Conservation (phyloP, 495 filamentous ascomycete species). For the Lasiosphaeris hirsuta region DNA sequence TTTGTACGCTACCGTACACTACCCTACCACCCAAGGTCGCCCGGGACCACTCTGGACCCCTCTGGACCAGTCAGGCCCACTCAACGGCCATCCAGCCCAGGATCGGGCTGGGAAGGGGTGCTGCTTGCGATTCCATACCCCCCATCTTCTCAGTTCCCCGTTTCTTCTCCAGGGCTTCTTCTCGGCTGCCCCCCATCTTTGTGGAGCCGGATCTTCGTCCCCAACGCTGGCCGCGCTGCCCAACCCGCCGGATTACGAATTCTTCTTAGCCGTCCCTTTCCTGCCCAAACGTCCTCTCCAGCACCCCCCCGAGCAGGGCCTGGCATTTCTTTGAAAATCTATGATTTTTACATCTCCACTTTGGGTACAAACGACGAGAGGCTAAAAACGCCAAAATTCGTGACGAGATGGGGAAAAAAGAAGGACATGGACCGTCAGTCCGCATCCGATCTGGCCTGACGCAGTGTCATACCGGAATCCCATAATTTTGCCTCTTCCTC, state of each 20-base stretch:
- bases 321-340: not conserved
- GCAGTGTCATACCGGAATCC: not conserved
- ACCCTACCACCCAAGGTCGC: not conserved
- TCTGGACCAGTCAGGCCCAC: too few species aligned
- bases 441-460: not conserved
- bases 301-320: not conserved
- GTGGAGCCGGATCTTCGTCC: not conserved
- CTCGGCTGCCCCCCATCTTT: not conserved
- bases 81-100: too few species aligned
- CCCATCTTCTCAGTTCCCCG: not conserved
- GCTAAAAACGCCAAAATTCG: not conserved
- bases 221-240: slow-evolving; percentile 1
- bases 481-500: not conserved
- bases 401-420: not conserved
- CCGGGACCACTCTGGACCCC: too few species aligned
- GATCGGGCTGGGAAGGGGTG: too few species aligned
- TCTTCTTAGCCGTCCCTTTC: not conserved
- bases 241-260: slow-evolving; percentile 1
- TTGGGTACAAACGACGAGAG: not conserved
- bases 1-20: not conserved
- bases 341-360: not conserved
- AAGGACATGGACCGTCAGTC: too few species aligned
- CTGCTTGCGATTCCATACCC: not conserved
- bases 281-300: not conserved
- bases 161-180: not conserved